Evolutionary conservation across 2,329 filamentous ascomycete species (phyloP).

Genomic region (Trichoderma guizhouense): DNA sequence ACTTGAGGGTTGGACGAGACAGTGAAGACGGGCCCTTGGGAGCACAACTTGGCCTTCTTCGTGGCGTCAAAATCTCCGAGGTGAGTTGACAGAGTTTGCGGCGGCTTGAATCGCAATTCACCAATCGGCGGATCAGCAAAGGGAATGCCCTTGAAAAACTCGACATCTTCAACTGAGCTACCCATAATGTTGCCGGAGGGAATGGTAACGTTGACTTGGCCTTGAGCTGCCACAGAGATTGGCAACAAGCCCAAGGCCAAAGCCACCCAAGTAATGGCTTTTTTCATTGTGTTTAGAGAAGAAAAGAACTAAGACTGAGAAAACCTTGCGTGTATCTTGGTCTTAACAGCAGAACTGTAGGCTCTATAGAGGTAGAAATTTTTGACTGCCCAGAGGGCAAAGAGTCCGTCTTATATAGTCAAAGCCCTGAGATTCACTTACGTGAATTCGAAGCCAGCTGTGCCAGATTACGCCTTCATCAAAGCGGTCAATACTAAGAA

Average conservation of each 20-base stretch:
- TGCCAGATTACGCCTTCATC: background rate
- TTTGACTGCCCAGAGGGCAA: background rate
- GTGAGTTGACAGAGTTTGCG: constrained; percentile 48
- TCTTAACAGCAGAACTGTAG: background rate
- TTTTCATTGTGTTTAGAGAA: background rate
- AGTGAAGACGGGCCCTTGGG: background rate
- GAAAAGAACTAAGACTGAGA: background rate
- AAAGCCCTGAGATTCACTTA: background rate
- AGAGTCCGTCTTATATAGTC: background rate
- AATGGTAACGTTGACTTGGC: constrained; percentile 5
- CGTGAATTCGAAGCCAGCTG: background rate
- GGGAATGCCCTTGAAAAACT: constrained; percentile 68
- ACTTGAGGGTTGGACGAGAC: background rate
- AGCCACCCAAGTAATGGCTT: background rate
- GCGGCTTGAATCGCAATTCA: constrained; percentile 61
- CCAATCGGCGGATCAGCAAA: constrained; percentile 56
- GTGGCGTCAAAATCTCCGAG: constrained; percentile 60
- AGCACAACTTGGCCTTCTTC: constrained; percentile 56
- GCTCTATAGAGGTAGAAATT: no score
- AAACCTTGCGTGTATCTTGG: background rate
- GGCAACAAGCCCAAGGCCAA: background rate
- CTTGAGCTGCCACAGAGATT: background rate
- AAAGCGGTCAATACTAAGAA: background rate
- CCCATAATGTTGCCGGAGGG: constrained; percentile 2
- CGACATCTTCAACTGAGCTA: constrained; percentile 38